These are phyloP conservation scores for Tetrapisispora namnaoensis DNA, from an alignment of 805 yeast genomes.

Conservation along the genomic window DNA sequence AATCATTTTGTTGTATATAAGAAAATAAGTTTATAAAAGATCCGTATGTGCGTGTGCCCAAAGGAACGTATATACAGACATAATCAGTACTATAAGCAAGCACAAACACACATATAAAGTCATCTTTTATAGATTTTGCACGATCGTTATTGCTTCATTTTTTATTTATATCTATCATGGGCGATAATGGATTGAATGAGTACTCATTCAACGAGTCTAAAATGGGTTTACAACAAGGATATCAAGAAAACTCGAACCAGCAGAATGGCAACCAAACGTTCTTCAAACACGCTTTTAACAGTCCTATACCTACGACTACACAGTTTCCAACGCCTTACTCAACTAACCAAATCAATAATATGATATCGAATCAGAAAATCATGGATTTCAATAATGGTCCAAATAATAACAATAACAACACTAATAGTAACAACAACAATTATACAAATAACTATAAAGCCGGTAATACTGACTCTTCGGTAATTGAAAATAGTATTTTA, in stretches of 20 bases:
- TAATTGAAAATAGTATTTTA: constrained; percentile 21
- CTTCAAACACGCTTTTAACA: constrained; percentile 12
- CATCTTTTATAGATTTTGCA: no score
- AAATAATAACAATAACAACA: constrained; percentile 4
- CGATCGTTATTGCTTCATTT: no score
- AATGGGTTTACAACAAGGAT: neutral
- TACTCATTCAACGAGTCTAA: neutral
- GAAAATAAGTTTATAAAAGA: no score
- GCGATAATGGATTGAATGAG: neutral
- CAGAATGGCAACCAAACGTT: neutral
- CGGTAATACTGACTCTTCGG: constrained; percentile 15
- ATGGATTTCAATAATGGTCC: neutral
- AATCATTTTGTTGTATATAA: no score
- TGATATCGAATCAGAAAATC: constrained; percentile 1
- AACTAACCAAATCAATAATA: constrained; percentile 11
- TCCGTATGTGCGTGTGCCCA: neutral
- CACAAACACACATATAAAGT: no score
- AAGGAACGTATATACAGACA: no score
- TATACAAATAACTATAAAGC: constrained; percentile 2
- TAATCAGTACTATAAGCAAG: no score
- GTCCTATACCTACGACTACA: constrained; percentile 25
- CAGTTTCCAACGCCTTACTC: constrained; percentile 30
- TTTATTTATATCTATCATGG: neutral
- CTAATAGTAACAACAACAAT: constrained; percentile 1
- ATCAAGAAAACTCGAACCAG: neutral